phyloP scores from a whole-genome alignment of 169 alveolate species.

The Eimeria necatrix region DNA sequence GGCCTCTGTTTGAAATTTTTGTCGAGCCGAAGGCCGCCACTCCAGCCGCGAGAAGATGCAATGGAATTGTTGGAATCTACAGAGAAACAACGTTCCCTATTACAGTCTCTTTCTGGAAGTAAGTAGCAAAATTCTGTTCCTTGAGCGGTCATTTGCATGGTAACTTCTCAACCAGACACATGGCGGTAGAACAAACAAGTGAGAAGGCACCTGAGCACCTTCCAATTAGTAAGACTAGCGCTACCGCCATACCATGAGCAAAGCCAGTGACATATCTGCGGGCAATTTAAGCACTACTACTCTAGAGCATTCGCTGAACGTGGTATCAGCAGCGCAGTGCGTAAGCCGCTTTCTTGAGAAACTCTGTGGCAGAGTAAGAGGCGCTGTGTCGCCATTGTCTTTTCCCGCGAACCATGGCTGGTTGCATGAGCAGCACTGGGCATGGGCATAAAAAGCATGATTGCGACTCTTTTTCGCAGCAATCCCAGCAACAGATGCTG shows the following conservation, averaged over 20 bases:
- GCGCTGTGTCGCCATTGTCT: neutral
- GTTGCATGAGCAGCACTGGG: neutral
- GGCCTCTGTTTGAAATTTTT: constrained; percentile 45
- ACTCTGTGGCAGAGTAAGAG: neutral
- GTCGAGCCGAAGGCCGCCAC: constrained; percentile 63
- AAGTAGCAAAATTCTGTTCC: neutral
- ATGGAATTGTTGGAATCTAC: constrained; percentile 6
- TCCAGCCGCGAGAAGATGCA: neutral
- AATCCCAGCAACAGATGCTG: constrained; percentile 65
- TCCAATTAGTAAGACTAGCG: neutral
- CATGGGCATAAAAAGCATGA: neutral
- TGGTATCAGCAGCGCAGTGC: neutral
- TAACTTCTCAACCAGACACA: no score
- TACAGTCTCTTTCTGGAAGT: constrained; percentile 64
- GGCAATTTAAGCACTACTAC: neutral
- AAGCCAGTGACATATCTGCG: neutral
- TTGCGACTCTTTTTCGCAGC: constrained; percentile 24
- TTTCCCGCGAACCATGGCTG: neutral
- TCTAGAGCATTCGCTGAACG: neutral
- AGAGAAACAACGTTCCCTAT: constrained; percentile 36
- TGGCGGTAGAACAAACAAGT: no score
- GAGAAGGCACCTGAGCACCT: neutral
- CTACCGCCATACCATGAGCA: neutral
- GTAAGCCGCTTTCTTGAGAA: neutral
- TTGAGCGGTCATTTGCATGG: neutral